Evolutionary conservation across 1,139 yeast species (phyloP).

Genomic region (Candida sanyaensis): DNA sequence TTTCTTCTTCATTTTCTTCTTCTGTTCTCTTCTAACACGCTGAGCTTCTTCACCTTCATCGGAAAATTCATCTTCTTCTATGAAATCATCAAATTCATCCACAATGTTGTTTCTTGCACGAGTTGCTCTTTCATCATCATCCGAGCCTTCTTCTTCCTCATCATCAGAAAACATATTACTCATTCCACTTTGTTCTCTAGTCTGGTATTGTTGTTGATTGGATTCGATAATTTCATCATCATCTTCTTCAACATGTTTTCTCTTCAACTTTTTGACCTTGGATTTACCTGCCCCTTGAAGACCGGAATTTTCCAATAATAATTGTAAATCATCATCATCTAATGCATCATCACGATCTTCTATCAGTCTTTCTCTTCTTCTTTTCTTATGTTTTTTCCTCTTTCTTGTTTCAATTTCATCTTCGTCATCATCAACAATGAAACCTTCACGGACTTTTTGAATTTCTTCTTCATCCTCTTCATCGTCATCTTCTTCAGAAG

Average conservation of each 20-base stretch:
- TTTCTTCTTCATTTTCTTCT: slow-evolving; percentile 38
- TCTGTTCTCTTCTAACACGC: slow-evolving; percentile 31
- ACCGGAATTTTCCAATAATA: slow-evolving; percentile 88
- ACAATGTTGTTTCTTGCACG: slow-evolving; percentile 41
- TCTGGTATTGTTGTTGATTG: slow-evolving; percentile 7
- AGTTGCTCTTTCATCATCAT: slow-evolving; percentile 34
- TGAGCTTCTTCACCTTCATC: slow-evolving; percentile 73
- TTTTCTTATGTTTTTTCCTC: slow-evolving; percentile 40
- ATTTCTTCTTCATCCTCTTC: slow-evolving; percentile 80
- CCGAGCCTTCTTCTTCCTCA: slow-evolving; percentile 50
- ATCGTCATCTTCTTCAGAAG: slow-evolving; percentile 75
- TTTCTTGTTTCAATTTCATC: slow-evolving; percentile 47
- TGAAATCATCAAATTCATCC: slow-evolving; percentile 94
- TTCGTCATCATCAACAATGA: slow-evolving; percentile 90
- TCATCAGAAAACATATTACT: slow-evolving; percentile 87
- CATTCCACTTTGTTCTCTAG: slow-evolving; percentile 40
- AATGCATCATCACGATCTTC: slow-evolving; percentile 60
- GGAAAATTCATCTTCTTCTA: slow-evolving; percentile 94
- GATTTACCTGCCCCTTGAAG: slow-evolving; percentile 38
- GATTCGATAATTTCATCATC: slow-evolving; percentile 15
- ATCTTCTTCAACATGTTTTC: slow-evolving; percentile 51
- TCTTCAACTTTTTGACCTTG: slow-evolving; percentile 78
- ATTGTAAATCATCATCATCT: slow-evolving; percentile 93
- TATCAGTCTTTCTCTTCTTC: slow-evolving; percentile 38
- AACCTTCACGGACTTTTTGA: slow-evolving; percentile 80